Evolutionary conservation across 495 filamentous ascomycete species (phyloP).

Genomic region (Annulohypoxylon maeteangense): DNA sequence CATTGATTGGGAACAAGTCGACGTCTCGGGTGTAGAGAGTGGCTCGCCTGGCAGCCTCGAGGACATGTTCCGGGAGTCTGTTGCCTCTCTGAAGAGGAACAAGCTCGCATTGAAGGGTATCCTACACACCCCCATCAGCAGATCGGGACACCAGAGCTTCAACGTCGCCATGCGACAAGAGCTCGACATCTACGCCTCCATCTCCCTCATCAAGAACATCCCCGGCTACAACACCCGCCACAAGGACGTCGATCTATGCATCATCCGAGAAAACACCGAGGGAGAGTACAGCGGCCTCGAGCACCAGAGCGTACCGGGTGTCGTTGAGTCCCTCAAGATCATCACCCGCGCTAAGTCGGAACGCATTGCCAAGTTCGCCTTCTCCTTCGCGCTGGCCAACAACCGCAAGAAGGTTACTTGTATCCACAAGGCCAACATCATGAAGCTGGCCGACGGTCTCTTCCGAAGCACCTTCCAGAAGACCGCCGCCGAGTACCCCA

Average conservation of each 20-base stretch:
- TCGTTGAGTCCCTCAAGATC: constrained; percentile 99
- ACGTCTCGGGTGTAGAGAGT: constrained; percentile 83
- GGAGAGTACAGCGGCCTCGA: constrained; percentile 98
- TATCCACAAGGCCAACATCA: constrained; percentile 99
- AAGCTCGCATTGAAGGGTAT: constrained; percentile 98
- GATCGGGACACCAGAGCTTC: constrained; percentile 98
- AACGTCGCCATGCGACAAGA: constrained; percentile 98
- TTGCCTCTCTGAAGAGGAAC: constrained; percentile 95
- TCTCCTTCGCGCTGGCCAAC: constrained; percentile 96
- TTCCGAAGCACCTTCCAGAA: constrained; percentile 97
- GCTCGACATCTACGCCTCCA: constrained; percentile 98
- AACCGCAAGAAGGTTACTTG: constrained; percentile 98
- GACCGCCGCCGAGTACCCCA: constrained; percentile 91
- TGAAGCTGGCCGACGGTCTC: constrained; percentile 98
- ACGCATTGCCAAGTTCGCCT: constrained; percentile 98
- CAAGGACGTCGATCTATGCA: constrained; percentile 95
- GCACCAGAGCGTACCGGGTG: constrained; percentile 95
- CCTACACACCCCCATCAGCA: constrained; percentile 94
- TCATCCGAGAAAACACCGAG: constrained; percentile 99
- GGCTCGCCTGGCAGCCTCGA: constrained; percentile 91
- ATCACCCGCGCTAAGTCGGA: constrained; percentile 98
- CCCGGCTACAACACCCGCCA: constrained; percentile 97
- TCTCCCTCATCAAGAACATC: constrained; percentile 98
- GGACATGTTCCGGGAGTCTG: constrained; percentile 92
- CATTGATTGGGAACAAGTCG: constrained; percentile 98